Conservation (phyloP, 2,329 filamentous ascomycete genomes). For the Fusarium aywerte region DNA sequence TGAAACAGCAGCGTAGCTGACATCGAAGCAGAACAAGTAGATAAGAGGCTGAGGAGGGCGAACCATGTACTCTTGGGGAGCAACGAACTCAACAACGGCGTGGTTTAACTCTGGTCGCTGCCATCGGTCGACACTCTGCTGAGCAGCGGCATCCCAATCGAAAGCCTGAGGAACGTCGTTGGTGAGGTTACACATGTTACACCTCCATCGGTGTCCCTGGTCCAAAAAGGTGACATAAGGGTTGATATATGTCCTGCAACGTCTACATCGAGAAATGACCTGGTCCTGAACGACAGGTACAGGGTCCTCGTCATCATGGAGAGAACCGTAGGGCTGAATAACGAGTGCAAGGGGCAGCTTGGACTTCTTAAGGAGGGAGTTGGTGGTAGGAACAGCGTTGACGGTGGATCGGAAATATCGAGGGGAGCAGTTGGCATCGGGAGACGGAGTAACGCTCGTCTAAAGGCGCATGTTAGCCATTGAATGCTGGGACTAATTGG, state of each 20-base stretch:
- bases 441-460: slow-evolving; percentile 91
- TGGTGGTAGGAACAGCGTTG: slow-evolving; percentile 91
- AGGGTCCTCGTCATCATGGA: slow-evolving; percentile 91
- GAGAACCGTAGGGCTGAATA: slow-evolving; percentile 92
- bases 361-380: slow-evolving; percentile 95
- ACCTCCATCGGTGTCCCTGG: slow-evolving; percentile 96
- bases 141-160: slow-evolving; percentile 93
- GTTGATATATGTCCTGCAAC: slow-evolving; percentile 97
- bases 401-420: slow-evolving; percentile 96
- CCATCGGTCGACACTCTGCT: slow-evolving; percentile 93
- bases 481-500: not conserved
- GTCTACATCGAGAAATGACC: slow-evolving; percentile 94
- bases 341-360: slow-evolving; percentile 94
- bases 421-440: slow-evolving; percentile 87
- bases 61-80: slow-evolving; percentile 99
- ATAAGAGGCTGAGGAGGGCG: slow-evolving; percentile 94
- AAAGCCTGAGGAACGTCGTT: slow-evolving; percentile 99
- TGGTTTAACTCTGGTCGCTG: slow-evolving; percentile 93
- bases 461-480: slow-evolving; percentile 58
- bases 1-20: slow-evolving; percentile 89
- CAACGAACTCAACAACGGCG: slow-evolving; percentile 96
- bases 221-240: slow-evolving; percentile 97
- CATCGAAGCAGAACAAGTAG: slow-evolving; percentile 94
- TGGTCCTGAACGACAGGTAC: slow-evolving; percentile 95
- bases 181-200: slow-evolving; percentile 99